These are phyloP conservation scores for Syzygium aqueum DNA, from an alignment of 345 rosid genomes.

Conservation along the genomic window DNA sequence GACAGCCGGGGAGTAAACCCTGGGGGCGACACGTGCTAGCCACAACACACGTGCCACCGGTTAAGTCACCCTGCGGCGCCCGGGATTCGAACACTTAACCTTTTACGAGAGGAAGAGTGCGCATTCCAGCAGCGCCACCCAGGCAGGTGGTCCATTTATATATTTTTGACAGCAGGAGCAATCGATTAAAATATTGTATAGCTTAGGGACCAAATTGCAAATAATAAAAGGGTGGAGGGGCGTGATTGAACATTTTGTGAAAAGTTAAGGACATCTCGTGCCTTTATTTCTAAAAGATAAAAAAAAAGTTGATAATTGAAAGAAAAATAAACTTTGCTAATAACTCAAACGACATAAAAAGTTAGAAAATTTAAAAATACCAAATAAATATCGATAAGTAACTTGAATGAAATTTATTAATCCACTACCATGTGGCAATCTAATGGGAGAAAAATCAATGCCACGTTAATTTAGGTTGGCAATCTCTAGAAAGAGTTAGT, in stretches of 20 bases:
- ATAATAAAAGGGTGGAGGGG: background rate
- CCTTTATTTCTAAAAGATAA: background rate
- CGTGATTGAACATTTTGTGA: background rate
- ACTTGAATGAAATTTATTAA: background rate
- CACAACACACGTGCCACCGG: too few relatives aligned
- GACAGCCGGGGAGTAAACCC: too few relatives aligned
- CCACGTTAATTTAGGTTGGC: background rate
- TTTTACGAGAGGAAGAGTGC: too few relatives aligned
- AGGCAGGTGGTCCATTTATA: background rate
- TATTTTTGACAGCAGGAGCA: rapidly evolving
- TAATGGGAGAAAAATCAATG: background rate
- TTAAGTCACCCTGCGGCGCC: too few relatives aligned
- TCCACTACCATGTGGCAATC: background rate
- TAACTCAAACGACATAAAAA: background rate
- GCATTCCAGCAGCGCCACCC: too few relatives aligned
- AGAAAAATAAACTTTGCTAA: background rate
- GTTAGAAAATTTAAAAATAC: background rate
- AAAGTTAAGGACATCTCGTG: rapidly evolving
- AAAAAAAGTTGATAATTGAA: background rate
- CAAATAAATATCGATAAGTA: background rate
- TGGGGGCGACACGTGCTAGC: too few relatives aligned
- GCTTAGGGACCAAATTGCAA: background rate
- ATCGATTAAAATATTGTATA: background rate
- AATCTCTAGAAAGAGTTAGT: background rate
- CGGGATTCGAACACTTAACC: too few relatives aligned